Evolutionary conservation across 2,329 filamentous ascomycete genomes (phyloP).

Genomic region (Exophiala calicioides): DNA sequence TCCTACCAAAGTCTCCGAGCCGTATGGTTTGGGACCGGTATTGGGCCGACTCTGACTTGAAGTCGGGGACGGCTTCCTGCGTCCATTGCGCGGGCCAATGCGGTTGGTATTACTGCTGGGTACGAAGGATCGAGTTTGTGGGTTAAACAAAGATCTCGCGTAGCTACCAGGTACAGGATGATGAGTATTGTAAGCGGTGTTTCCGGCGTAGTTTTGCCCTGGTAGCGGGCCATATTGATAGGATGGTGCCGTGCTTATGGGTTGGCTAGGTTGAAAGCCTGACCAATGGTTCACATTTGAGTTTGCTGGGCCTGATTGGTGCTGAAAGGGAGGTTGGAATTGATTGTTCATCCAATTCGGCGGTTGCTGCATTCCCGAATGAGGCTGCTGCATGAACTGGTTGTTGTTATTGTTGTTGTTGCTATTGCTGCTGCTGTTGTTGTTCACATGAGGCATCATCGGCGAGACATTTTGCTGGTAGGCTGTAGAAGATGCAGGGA

Average conservation of each 20-base stretch:
- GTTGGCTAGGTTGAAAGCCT: slow-evolving; percentile 14
- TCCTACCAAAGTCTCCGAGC: slow-evolving; percentile 8
- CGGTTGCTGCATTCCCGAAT: slow-evolving; percentile 31
- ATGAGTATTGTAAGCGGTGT: slow-evolving; percentile 45
- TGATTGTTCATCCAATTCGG: slow-evolving; percentile 39
- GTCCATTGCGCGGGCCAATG: slow-evolving; percentile 36
- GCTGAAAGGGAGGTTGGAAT: slow-evolving; percentile 43
- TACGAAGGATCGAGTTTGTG: slow-evolving; percentile 89
- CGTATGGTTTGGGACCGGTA: slow-evolving; percentile 29
- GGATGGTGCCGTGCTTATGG: slow-evolving; percentile 44
- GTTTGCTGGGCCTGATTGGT: slow-evolving; percentile 41
- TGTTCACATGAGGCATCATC: slow-evolving; percentile 23
- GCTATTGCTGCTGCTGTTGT: no score
- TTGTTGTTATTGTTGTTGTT: no score
- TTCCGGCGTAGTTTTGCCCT: slow-evolving; percentile 68
- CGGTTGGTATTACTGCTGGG: slow-evolving; percentile 56
- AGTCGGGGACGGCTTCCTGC: slow-evolving; percentile 31
- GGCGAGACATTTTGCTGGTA: slow-evolving; percentile 21
- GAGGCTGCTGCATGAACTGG: slow-evolving; percentile 35
- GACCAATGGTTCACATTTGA: slow-evolving; percentile 33
- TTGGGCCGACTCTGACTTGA: slow-evolving; percentile 33
- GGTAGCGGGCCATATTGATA: slow-evolving; percentile 80
- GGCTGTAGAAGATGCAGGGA: slow-evolving; percentile 12
- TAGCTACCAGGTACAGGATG: slow-evolving; percentile 84
- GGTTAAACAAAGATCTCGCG: slow-evolving; percentile 85